Conservation (phyloP, 2,329 filamentous ascomycete species). For the Colletotrichum sp. region DNA sequence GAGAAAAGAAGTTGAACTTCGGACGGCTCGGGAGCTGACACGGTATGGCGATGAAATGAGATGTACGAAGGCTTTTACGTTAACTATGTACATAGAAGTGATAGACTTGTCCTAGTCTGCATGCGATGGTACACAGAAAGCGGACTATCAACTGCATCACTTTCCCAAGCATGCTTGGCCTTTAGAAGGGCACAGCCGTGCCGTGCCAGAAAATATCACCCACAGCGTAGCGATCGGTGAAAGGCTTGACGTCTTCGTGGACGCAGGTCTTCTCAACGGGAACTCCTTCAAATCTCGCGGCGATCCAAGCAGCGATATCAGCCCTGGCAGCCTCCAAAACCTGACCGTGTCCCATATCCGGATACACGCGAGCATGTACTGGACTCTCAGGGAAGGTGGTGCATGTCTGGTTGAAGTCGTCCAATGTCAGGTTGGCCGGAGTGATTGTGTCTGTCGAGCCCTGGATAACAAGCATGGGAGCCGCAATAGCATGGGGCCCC, state of each 20-base stretch:
- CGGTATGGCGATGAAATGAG: background rate
- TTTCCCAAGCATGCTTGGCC: background rate
- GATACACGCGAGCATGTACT: background rate
- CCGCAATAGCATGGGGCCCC: slow-evolving; percentile 23
- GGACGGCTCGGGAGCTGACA: background rate
- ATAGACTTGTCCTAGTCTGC: background rate
- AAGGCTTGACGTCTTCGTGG: background rate
- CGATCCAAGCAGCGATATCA: background rate
- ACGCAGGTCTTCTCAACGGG: background rate
- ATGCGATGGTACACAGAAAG: background rate
- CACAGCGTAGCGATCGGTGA: background rate
- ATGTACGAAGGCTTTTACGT: background rate
- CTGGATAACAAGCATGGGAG: slow-evolving; percentile 27
- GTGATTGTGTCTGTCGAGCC: slow-evolving; percentile 23
- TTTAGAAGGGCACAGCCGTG: background rate
- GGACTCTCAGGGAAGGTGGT: background rate
- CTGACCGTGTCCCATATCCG: slow-evolving; percentile 1
- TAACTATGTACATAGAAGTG: background rate
- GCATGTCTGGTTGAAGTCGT: background rate
- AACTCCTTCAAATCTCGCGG: background rate
- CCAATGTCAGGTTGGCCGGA: background rate
- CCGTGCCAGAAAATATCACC: background rate
- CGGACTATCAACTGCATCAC: background rate
- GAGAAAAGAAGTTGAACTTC: background rate
- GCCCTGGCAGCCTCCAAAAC: background rate